These are phyloP conservation scores for Zalaria obscura DNA, from an alignment of 2,329 filamentous ascomycete species.

Conservation along the genomic window DNA sequence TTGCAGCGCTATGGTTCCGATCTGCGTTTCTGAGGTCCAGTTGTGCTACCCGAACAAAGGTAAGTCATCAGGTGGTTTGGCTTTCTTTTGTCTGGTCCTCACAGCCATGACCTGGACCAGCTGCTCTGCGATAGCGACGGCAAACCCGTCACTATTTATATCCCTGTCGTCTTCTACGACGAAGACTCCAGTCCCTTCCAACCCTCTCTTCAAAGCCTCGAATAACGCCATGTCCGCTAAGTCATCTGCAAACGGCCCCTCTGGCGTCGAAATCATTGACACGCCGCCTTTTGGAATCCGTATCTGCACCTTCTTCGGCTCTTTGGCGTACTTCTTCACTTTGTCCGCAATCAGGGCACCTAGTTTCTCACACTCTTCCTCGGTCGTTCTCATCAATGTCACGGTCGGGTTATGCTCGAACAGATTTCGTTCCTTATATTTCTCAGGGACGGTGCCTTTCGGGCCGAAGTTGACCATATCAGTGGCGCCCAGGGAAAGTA, in stretches of 20 bases:
- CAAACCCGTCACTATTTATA: slow-evolving; percentile 42
- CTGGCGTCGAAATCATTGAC: slow-evolving; percentile 43
- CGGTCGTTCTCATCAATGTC: slow-evolving; percentile 50
- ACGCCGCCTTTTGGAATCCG: slow-evolving; percentile 47
- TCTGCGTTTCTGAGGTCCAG: no score
- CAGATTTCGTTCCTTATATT: slow-evolving; percentile 37
- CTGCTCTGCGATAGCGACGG: slow-evolving; percentile 29
- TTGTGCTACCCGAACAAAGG: no score
- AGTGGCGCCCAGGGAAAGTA: slow-evolving; percentile 35
- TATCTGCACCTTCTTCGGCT: slow-evolving; percentile 34
- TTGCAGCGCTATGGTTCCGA: no score
- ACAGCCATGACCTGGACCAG: slow-evolving; percentile 11
- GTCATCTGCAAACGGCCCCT: slow-evolving; percentile 38
- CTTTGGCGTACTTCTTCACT: slow-evolving; percentile 27
- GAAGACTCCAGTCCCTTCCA: slow-evolving; percentile 34
- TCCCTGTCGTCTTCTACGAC: slow-evolving; percentile 38
- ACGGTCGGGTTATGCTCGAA: slow-evolving; percentile 52
- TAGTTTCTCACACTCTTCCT: slow-evolving; percentile 42
- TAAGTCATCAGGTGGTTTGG: no score
- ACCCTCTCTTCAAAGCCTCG: slow-evolving; percentile 30
- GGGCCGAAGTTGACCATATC: slow-evolving; percentile 55
- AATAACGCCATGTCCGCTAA: slow-evolving; percentile 35
- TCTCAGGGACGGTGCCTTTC: slow-evolving; percentile 38
- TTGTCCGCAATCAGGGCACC: slow-evolving; percentile 42
- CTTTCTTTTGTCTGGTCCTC: not conserved